Evolutionary conservation across 2,329 filamentous ascomycete species (phyloP), one percentile per base, ranked within the genome.

Genomic region (Alternaria metachromatica): DNA sequence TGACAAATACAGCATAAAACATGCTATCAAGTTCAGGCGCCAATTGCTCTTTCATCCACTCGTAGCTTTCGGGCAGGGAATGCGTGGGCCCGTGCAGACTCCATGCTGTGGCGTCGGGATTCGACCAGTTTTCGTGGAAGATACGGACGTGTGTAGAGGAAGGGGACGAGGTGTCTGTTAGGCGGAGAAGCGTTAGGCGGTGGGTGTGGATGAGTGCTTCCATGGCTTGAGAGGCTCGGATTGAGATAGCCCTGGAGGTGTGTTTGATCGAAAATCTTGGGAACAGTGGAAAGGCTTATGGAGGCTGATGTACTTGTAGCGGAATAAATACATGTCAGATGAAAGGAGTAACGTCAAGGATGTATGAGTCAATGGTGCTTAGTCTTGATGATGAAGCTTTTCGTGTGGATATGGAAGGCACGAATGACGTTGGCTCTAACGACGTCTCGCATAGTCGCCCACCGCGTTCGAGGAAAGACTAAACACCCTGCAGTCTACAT

Each of bases 81-180:
- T 68, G 57, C 4, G 61, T 67, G 6, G 63, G 37, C 4, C 73
- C 74, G 51, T 70, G 74, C 5, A 76, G 51, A 55, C 71, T 74
- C 75, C 74, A 77, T 18, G 62, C 48, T 48, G 75, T 78, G 28
- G 64, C 64, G 1, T 55, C 60, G 7, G 64, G 61, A 20, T 76
- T 65, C 10, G 51, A 62, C 73, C 74, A 76, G 33, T 69, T 60
- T 30, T 72, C 63, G 43, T 78, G 74, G 60, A 76, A 77, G 70
- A 71, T 73, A 48, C 67, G 63, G 13, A 76, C 50, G 53, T 76
- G 74, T 11, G 37, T 18, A 13, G 70, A 63, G 3, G 72, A 71
- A 9, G 56, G 62, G 4, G 30, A 30, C 4, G 66, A 55, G 9
- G 66, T 71, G 50, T 73, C 62, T 23, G 68, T 72, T 11, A 77